phyloP scores from a whole-genome alignment of 805 yeast species.

The Ogataea methanolica region DNA sequence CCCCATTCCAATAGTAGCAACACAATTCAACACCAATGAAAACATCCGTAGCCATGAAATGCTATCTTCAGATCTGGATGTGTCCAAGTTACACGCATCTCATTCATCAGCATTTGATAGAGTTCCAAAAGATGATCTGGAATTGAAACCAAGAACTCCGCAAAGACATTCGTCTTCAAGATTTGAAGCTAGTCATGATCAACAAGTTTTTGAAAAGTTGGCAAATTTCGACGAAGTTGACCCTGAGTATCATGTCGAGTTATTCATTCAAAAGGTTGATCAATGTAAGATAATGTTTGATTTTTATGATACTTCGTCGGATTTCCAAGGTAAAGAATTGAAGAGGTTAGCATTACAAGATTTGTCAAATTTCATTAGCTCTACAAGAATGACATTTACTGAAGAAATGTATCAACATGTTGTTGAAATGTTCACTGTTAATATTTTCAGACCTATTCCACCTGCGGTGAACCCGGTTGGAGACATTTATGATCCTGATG shows the following conservation, averaged over 20 bases:
- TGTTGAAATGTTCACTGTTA: constrained; percentile 82
- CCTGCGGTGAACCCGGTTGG: constrained; percentile 98
- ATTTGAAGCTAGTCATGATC: constrained; percentile 70
- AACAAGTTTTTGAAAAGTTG: constrained; percentile 63
- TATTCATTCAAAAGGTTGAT: constrained; percentile 83
- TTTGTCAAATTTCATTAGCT: constrained; percentile 79
- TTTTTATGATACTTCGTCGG: constrained; percentile 88
- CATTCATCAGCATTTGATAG: constrained; percentile 28
- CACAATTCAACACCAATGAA: neutral
- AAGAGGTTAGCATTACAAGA: constrained; percentile 85
- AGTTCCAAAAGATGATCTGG: constrained; percentile 63
- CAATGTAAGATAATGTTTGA: constrained; percentile 95
- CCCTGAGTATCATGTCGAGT: constrained; percentile 69
- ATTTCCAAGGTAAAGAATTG: constrained; percentile 87
- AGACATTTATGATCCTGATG: constrained; percentile 95
- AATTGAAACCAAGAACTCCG: constrained; percentile 66
- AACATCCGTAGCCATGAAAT: constrained; percentile 7
- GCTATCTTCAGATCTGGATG: constrained; percentile 21
- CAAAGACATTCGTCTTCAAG: constrained; percentile 90
- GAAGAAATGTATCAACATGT: constrained; percentile 89
- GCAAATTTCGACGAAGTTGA: constrained; percentile 85
- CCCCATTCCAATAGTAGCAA: constrained; percentile 7
- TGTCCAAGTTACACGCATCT: constrained; percentile 27
- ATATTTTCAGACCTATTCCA: constrained; percentile 92
- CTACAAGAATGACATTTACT: constrained; percentile 78